phyloP scores from a whole-genome alignment of 169 alveolate genomes.

The Eimeria brunetti region DNA sequence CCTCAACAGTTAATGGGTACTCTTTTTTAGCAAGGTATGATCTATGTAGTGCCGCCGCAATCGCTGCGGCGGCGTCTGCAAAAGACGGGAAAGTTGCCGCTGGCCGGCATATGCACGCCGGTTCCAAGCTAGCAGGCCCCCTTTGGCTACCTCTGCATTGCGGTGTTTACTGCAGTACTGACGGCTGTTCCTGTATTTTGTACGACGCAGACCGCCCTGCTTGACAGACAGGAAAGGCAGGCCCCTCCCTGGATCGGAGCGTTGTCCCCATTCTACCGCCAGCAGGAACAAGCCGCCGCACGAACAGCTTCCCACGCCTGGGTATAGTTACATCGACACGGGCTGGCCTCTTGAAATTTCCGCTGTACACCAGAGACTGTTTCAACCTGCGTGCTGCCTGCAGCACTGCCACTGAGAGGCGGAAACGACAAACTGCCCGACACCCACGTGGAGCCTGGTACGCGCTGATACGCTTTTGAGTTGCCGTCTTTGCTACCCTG shows the following conservation, averaged over 20 bases:
- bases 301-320: background rate
- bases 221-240: background rate
- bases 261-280: background rate
- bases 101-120: background rate
- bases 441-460: background rate
- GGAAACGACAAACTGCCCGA: background rate
- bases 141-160: background rate
- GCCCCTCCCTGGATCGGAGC: background rate
- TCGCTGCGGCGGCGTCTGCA: constrained; percentile 11
- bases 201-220: background rate
- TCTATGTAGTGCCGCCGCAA: background rate
- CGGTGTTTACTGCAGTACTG: background rate
- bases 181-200: background rate
- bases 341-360: background rate
- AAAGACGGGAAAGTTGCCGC: background rate
- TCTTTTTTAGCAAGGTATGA: background rate
- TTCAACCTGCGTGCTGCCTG: background rate
- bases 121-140: background rate
- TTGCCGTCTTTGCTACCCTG: background rate
- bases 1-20: background rate
- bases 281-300: background rate
- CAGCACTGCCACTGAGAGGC: background rate
- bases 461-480: background rate
- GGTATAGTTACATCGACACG: background rate
- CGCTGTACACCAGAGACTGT: background rate